Conservation (phyloP, 805 yeast genomes). For the Maudiozyma pseudohumilis region DNA sequence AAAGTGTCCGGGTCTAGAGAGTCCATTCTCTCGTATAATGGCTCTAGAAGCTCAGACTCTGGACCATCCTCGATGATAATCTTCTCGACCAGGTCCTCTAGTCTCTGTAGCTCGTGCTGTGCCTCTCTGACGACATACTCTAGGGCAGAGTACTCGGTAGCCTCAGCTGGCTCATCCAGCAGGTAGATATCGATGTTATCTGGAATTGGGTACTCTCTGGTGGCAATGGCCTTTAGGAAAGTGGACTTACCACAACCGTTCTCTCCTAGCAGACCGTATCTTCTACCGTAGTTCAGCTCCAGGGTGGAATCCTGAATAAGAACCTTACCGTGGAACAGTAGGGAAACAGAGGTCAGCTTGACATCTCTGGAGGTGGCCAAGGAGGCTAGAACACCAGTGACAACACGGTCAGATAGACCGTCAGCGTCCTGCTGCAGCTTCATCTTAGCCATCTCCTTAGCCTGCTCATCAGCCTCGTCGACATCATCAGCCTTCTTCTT, state of each 20-base stretch:
- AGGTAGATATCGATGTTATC: constrained; percentile 83
- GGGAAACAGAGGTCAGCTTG: constrained; percentile 79
- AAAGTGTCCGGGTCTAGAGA: constrained; percentile 92
- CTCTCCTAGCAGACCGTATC: constrained; percentile 95
- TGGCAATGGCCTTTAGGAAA: constrained; percentile 83
- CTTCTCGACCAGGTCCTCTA: constrained; percentile 87
- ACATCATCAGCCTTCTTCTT: constrained; percentile 31
- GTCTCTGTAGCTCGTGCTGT: constrained; percentile 78
- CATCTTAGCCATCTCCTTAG: constrained; percentile 71
- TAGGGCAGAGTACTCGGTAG: constrained; percentile 83
- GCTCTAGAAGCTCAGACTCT: constrained; percentile 77
- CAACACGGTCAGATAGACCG: constrained; percentile 93
- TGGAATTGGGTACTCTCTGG: constrained; percentile 93
- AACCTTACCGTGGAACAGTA: constrained; percentile 95
- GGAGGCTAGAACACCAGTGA: constrained; percentile 92
- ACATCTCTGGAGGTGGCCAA: constrained; percentile 87
- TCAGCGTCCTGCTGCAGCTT: constrained; percentile 89
- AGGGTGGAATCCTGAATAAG: constrained; percentile 82
- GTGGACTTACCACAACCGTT: constrained; percentile 99
- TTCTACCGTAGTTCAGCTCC: constrained; percentile 94
- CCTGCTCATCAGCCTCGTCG: constrained; percentile 49
- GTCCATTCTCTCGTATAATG: constrained; percentile 89
- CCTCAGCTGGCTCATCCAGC: constrained; percentile 95
- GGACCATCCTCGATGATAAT: constrained; percentile 88
- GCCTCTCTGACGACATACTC: constrained; percentile 97